A percentile compares a stretch with the other conserved stretches of the same genome.
Evolutionary conservation across 176 grass and related monocot species (phyloP).

Genomic region (Echinochloa phyllopogon): DNA sequence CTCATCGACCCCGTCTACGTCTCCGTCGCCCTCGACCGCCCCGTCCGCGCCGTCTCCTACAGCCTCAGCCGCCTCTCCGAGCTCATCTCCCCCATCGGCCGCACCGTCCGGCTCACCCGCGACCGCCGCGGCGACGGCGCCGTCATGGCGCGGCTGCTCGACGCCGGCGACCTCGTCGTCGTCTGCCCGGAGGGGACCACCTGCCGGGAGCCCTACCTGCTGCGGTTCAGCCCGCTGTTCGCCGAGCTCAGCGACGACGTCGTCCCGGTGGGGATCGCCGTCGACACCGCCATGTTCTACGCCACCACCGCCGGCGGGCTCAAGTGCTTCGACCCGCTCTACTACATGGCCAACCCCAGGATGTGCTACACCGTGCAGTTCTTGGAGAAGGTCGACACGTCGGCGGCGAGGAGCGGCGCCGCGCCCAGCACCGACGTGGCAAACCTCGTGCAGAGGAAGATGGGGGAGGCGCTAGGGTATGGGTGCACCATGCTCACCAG

Average conservation of each 20-base stretch:
- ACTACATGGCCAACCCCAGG: conserved; percentile 61
- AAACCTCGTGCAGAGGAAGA: conserved; percentile 64
- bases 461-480: conserved; percentile 65
- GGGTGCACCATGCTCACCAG: conserved; percentile 72
- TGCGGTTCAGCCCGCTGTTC: conserved; percentile 78
- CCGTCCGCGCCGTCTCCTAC: conserved; percentile 67
- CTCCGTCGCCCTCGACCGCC: conserved; percentile 52
- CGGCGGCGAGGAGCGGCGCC: neutral
- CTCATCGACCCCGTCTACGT: conserved; percentile 81
- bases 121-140: conserved; percentile 44
- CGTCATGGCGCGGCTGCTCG: conserved; percentile 48
- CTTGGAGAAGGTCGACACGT: conserved; percentile 51
- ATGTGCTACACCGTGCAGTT: conserved; percentile 68
- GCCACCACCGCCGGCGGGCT: conserved; percentile 65
- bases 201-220: conserved; percentile 72
- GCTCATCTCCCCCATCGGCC: conserved; percentile 62
- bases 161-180: conserved; percentile 51
- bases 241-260: conserved; percentile 65
- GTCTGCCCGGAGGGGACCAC: conserved; percentile 83
- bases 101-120: conserved; percentile 50
- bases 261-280: conserved; percentile 58
- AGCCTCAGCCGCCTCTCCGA: conserved; percentile 65
- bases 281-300: conserved; percentile 74
- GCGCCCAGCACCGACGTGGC: conserved; percentile 50
- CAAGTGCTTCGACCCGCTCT: conserved; percentile 79